Percentiles rank a stretch among this genome's conserved stretches.
These are phyloP conservation scores for Rhizopogon rudus DNA, from an alignment of 768 basidiomycete genomes.

Conservation along the genomic window DNA sequence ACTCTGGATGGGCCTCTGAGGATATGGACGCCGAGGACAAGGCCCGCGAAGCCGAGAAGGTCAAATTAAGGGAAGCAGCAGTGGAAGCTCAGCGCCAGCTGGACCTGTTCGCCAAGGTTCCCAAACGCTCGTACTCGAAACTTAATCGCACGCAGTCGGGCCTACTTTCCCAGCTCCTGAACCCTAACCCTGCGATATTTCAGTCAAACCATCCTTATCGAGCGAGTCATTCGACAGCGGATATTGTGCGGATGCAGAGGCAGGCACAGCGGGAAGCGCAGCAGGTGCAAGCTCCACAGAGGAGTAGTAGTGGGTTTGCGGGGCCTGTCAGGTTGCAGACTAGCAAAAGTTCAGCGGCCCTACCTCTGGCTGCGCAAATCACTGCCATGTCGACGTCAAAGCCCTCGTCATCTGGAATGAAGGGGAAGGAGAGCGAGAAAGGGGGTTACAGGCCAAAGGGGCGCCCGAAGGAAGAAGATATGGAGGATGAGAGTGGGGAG, in stretches of 20 bases:
- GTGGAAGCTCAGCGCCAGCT: constrained; percentile 58
- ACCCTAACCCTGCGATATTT: constrained; percentile 61
- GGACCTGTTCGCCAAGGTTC: constrained; percentile 69
- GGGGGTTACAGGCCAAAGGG: constrained; percentile 60
- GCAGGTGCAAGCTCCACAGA: constrained; percentile 20
- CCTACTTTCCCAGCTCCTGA: constrained; percentile 62
- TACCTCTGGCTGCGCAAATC: constrained; percentile 52
- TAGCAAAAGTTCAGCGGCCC: constrained; percentile 55
- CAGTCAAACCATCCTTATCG: constrained; percentile 58
- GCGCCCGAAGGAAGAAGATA: constrained; percentile 56
- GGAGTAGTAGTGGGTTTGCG: constrained; percentile 25
- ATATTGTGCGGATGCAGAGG: constrained; percentile 29
- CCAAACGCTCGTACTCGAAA: constrained; percentile 59
- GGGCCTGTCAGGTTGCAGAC: constrained; percentile 33
- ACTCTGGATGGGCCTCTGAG: constrained; percentile 61
- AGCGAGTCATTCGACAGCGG: constrained; percentile 42
- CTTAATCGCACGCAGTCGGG: constrained; percentile 51
- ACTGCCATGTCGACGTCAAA: constrained; percentile 31
- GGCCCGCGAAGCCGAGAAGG: constrained; percentile 25
- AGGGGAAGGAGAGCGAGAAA: constrained; percentile 22
- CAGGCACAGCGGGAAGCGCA: constrained; percentile 15
- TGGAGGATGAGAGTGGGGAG: constrained; percentile 60
- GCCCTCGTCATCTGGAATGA: constrained; percentile 17
- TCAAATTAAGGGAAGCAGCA: constrained; percentile 46
- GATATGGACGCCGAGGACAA: constrained; percentile 38